Base-by-base conservation (phyloP, 1,284 basidiomycete species). In the Golubevia sp. region DNA sequence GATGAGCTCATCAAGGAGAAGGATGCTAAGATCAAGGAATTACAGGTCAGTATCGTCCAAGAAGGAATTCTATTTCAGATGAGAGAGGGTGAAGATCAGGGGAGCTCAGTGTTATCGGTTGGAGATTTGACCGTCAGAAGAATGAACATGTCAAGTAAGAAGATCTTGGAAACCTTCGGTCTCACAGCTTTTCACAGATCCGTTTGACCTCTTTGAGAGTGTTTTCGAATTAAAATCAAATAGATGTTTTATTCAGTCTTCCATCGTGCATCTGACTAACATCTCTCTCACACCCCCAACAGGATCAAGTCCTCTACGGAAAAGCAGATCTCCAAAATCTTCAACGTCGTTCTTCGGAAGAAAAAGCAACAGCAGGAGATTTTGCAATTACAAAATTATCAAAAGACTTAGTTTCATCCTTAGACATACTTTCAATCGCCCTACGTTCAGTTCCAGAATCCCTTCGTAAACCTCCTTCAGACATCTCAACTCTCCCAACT, bases 321-420 rank as follows among this genome's bases (percentile, higher is more conserved):
- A 34, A 34, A 66, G 97, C 96, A 70, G 96, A 99, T 86, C 93
- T 94, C 85, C 87, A 97, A 68, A 99, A 98, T 84, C 87, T 97
- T 56, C 93, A 95, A 83, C 91, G 94, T 64, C 93, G 95, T 74
- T 88, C 93, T 61, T 89, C 90, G 26, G 89, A 92, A 68, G 96
- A 99, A 85, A 94, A 93, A 86, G 89, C 92, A 82, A 92, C 93
- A 84, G 92, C 94, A 20, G 89, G 90, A 66, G 94, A 97, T 85
- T 96, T 92, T 85, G 95, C 94, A 63, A 95, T 99, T 82, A 88
- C 91, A 57, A 90, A 90, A 59, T 97, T 99, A 79, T 96, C 96
- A 11, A 84, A 84, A 58, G 93, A 97, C 86, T 89, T 99, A 63
- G 90, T 97, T 59, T 90, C 91, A 74, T 96, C 93, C 30, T 90